Percentiles rank a stretch among this genome's conserved stretches.
These are phyloP conservation scores for Akanthomyces uredinophilus DNA, from an alignment of 2,329 filamentous ascomycete species.

Conservation along the genomic window DNA sequence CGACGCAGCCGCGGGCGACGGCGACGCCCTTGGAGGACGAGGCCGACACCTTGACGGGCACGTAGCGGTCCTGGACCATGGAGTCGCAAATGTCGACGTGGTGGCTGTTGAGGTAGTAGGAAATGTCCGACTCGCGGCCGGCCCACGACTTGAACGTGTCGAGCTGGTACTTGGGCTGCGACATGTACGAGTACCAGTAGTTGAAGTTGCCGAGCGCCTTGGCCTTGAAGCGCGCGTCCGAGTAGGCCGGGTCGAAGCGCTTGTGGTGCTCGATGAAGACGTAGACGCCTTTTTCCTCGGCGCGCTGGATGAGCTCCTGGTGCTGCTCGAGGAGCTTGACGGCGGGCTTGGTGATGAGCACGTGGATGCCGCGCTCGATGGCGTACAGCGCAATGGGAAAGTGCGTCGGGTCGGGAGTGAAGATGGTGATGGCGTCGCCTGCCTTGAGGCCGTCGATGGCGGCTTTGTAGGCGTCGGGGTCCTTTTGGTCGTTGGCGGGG, in stretches of 20 bases:
- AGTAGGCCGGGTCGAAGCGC: slow-evolving; percentile 88
- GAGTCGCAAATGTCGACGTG: slow-evolving; percentile 90
- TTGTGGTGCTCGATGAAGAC: slow-evolving; percentile 97
- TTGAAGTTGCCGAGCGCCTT: slow-evolving; percentile 85
- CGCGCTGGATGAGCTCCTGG: slow-evolving; percentile 66
- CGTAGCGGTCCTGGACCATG: slow-evolving; percentile 71
- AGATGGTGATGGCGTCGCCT: slow-evolving; percentile 90
- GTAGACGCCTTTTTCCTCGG: slow-evolving; percentile 71
- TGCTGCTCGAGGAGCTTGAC: slow-evolving; percentile 81
- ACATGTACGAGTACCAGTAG: slow-evolving; percentile 98
- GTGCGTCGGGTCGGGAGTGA: slow-evolving; percentile 90
- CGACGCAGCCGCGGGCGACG: slow-evolving; percentile 69
- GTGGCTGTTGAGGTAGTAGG: slow-evolving; percentile 93
- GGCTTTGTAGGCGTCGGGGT: slow-evolving; percentile 79
- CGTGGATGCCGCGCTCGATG: slow-evolving; percentile 81
- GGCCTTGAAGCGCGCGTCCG: slow-evolving; percentile 76
- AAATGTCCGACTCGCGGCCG: slow-evolving; percentile 86
- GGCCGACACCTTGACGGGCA: slow-evolving; percentile 73
- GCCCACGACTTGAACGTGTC: slow-evolving; percentile 96
- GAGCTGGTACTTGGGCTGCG: slow-evolving; percentile 82
- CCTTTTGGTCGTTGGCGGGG: slow-evolving; percentile 65
- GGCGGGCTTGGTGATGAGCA: slow-evolving; percentile 90
- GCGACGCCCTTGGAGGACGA: slow-evolving; percentile 75
- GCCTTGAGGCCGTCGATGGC: slow-evolving; percentile 79
- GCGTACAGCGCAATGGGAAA: slow-evolving; percentile 90